phyloP scores from a whole-genome alignment of 108 stramenopile species.

The Cyclostephanos tholiformis region DNA sequence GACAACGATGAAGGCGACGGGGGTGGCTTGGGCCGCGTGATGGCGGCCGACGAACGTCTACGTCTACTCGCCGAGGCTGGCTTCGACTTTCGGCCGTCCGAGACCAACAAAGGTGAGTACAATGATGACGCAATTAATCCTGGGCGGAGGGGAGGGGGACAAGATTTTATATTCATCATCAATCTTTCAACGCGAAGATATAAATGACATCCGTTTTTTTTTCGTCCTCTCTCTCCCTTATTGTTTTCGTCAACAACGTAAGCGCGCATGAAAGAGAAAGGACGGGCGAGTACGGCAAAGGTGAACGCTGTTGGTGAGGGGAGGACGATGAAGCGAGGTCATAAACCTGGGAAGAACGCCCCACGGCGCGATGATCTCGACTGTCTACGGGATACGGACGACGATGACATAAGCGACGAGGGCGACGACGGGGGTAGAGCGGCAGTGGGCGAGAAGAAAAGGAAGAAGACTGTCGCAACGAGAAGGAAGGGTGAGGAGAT shows the following conservation, averaged over 20 bases:
- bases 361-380: not conserved
- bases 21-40: too few species aligned
- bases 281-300: not conserved
- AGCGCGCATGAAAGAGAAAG: too few species aligned
- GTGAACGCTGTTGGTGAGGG: not conserved
- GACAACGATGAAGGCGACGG: not conserved
- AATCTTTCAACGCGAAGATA: too few species aligned
- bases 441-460: not conserved
- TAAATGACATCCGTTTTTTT: too few species aligned
- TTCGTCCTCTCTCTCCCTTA: too few species aligned
- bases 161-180: too few species aligned
- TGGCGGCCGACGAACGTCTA: not conserved
- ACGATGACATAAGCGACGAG: not conserved
- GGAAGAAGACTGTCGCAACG: not conserved
- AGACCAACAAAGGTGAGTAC: too few species aligned
- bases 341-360: not conserved
- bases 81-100: too few species aligned
- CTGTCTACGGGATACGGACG: conserved; percentile 9
- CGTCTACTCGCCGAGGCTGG: too few species aligned
- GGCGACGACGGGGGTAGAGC: not conserved
- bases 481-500: not conserved
- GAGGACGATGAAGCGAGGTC: not conserved
- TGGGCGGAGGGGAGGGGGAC: too few species aligned
- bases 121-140: too few species aligned
- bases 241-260: too few species aligned